Evolutionary conservation across 495 filamentous ascomycete genomes (phyloP), one percentile per base, ranked within the genome.

Genomic region (Daldinia childiae): DNA sequence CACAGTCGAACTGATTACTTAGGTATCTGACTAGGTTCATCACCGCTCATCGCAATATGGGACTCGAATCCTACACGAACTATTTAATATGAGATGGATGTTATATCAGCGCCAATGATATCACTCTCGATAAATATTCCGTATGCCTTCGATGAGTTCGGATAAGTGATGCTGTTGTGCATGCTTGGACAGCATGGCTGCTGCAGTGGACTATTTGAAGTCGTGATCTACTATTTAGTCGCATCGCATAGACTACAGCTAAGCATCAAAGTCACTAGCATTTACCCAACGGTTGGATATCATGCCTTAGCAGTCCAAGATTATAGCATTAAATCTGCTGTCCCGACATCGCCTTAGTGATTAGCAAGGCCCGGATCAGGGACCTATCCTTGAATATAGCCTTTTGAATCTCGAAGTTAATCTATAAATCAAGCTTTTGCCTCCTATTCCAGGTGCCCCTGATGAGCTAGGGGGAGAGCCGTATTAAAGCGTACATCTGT

Each of bases 351-450:
- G 34, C 14, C 57, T 39, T 57, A 30, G 43, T 61, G 7, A 2
- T 11, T 29, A 26, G 39, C 50, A 30, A 60, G 29, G 32, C 32
- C 38, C 39, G 12, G 21, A 17, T 3, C 21, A 62, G 30, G 70
- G 64, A 15, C 30, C 36, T 38, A 64, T 17, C 51, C 64, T 58
- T 73, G 51, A 50, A 41, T 34, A 29, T 45, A 12, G 21, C 52
- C 39, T 52, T 36, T 36, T 38, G 62, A 26, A 73, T 66, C 65
- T 68, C 6, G 14, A 73, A 64, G 30, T 34, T 54, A 66, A 73
- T 65, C 64, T 66, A 50, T 7, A n/a, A 27, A 55, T 9, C 26
- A 59, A 41, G 38, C 15, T 39, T 38, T 41, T 43, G 6, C 6
- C 48, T 62, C 38, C 26, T 50, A 55, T 48, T 50, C 3, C 24